phyloP scores from a whole-genome alignment of 768 basidiomycete genomes.

The Trichaptum fuscoviolaceum region DNA sequence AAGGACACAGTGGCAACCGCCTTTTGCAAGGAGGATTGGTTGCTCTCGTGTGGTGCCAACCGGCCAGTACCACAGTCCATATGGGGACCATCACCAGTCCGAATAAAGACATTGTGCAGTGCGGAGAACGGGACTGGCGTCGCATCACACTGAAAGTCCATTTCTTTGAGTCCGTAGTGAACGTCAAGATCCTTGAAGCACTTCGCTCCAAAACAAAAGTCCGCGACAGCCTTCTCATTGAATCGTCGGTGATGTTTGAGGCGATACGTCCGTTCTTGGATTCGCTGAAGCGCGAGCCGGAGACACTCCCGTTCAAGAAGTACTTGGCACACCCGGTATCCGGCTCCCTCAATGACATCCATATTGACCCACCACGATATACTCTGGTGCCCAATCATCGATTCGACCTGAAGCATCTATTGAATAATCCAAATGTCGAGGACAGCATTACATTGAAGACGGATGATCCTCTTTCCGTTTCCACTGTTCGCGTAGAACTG shows the following conservation, averaged over 20 bases:
- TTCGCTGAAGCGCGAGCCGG: conserved; percentile 52
- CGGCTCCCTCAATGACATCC: conserved; percentile 27
- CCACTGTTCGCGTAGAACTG: conserved; percentile 40
- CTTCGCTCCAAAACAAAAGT: conserved; percentile 17
- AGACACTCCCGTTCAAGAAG: conserved; percentile 46
- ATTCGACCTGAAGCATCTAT: conserved; percentile 51
- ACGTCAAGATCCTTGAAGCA: conserved; percentile 41
- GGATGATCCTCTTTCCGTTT: conserved; percentile 38
- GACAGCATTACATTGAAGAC: conserved; percentile 37
- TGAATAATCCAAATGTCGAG: conserved; percentile 37
- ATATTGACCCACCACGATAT: conserved; percentile 50
- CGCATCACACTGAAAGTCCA: conserved; percentile 43
- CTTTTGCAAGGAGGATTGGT: conserved; percentile 62
- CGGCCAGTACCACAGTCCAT: conserved; percentile 29
- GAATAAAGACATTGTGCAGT: conserved; percentile 39
- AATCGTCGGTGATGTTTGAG: conserved; percentile 63
- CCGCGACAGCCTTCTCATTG: conserved; percentile 38
- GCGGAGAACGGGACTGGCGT: conserved; percentile 25
- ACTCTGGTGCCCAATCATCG: conserved; percentile 47
- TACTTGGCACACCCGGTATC: conserved; percentile 44
- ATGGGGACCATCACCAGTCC: conserved; percentile 49
- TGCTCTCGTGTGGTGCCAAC: conserved; percentile 47
- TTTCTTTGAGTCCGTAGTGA: conserved; percentile 60
- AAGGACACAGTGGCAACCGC: conserved; percentile 51
- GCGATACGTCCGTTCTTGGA: conserved; percentile 64